Evolutionary conservation across 129 eudicot genomes (phyloP).

Genomic region (Flaveria sonorensis): DNA sequence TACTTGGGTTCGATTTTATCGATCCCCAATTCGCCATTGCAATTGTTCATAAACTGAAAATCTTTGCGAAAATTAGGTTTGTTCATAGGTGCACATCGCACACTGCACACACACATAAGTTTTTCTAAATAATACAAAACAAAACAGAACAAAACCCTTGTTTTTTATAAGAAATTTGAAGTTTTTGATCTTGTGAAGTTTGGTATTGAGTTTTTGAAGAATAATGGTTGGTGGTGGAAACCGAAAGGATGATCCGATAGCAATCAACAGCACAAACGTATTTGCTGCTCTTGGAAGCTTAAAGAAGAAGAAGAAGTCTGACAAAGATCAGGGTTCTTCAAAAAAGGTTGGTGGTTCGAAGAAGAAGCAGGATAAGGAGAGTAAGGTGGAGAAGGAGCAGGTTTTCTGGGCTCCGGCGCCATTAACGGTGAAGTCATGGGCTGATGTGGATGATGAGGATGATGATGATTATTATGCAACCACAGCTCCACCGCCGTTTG

Average conservation of each 20-base stretch:
- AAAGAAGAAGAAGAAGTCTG: conserved; percentile 85
- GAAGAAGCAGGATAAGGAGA: conserved; percentile 46
- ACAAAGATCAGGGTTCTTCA: conserved; percentile 49
- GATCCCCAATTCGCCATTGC: conserved; percentile 25
- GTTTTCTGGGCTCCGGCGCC: conserved; percentile 83
- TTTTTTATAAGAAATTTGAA: not conserved
- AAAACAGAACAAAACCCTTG: conserved; percentile 17
- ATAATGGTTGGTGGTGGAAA: conserved; percentile 86
- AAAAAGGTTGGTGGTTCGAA: conserved; percentile 42
- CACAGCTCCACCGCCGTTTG: conserved; percentile 71
- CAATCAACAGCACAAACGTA: conserved; percentile 71
- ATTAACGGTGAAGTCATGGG: conserved; percentile 74
- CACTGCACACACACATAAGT: not conserved
- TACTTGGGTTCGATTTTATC: conserved; percentile 17
- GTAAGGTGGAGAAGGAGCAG: conserved; percentile 52
- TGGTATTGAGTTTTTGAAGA: conserved; percentile 27
- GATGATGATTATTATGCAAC: conserved; percentile 88
- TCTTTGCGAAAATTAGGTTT: not conserved
- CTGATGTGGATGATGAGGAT: conserved; percentile 94
- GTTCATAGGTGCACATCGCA: not conserved
- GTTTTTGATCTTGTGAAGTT: conserved; percentile 16
- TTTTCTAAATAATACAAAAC: not conserved
- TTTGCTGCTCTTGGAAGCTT: conserved; percentile 79
- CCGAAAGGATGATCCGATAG: conserved; percentile 62
- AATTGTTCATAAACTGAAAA: too few species aligned